A percentile compares a stretch with the other conserved stretches of the same genome.
Evolutionary conservation across 2,329 filamentous ascomycete species (phyloP).

Genomic region (Ophiocordyceps unilateralis): DNA sequence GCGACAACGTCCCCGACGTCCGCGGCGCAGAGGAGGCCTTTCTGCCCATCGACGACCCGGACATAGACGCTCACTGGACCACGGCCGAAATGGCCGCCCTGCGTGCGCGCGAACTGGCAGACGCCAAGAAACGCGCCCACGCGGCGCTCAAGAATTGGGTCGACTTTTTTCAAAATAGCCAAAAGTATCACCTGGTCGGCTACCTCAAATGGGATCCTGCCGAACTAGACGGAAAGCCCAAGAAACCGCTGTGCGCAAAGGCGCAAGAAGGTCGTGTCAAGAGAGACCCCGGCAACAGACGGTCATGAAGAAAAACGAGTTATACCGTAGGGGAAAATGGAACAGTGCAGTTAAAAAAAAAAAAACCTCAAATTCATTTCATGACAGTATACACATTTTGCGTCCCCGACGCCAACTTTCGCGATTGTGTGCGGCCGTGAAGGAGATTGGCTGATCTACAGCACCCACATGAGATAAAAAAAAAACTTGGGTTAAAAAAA

Average conservation of each 20-base stretch:
- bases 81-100: slow-evolving; percentile 33
- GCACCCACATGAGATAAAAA: neutral
- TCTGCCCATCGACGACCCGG: slow-evolving; percentile 44
- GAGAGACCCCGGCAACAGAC: slow-evolving; percentile 20
- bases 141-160: slow-evolving; percentile 66
- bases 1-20: slow-evolving; percentile 60
- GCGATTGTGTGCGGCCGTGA: no score
- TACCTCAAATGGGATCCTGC: slow-evolving; percentile 44
- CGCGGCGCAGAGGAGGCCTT: slow-evolving; percentile 80
- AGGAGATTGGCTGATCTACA: neutral
- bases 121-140: slow-evolving; percentile 47
- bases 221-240: slow-evolving; percentile 45
- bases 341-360: neutral
- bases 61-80: slow-evolving; percentile 41
- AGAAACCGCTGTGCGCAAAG: slow-evolving; percentile 49
- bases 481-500: neutral
- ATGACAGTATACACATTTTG: no score
- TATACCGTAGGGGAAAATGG: neutral
- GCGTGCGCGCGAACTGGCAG: slow-evolving; percentile 44
- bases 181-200: slow-evolving; percentile 71
- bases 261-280: slow-evolving; percentile 42
- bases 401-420: no score
- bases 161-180: slow-evolving; percentile 60
- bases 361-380: no score
- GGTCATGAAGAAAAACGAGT: neutral